Base-by-base conservation (phyloP, 768 basidiomycete genomes). In the Phallus indusiatus region DNA sequence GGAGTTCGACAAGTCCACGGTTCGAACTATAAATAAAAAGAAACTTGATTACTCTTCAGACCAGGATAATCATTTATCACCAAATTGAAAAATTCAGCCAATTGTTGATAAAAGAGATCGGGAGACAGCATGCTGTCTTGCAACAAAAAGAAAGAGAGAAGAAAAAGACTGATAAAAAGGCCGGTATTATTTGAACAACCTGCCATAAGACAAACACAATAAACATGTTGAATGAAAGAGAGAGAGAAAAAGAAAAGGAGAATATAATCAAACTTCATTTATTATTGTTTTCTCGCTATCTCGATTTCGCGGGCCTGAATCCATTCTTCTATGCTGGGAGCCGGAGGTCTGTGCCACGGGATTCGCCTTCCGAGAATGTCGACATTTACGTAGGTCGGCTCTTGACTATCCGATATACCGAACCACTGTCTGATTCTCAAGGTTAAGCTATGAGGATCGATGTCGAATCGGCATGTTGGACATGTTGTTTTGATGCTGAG, bases 401-500 rank as follows among this genome's bases (percentile, higher is more conserved):
- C 57, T 36, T 52, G 57, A 21, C 16, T 36, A n/a, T 51, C 57
- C 21, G 28, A 22, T 48, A 24, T 35, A 36, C 36, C 35, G 7
- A 51, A 42, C 57, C 57, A 59, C 12, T 21, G 57, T 53, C 57
- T 33, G 2, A 59, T 35, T 22, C 57, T 59, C 8, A 59, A 51
- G 12, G 57, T 59, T 20, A 59, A 46, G 20, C 57, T 59, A 28
- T 59, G 57, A 6, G 57, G 57, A 42, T 59, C 57, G 18, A 59
- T 51, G 33, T 59, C 57, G 50, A 59, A 49, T 35, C 57, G 4
- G 20, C 57, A 60, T 12, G 59, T 60, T 2, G 59, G 59, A 60
- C 59, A 60, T 1, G 59, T 60, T 11, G 59, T 60, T 33, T 60
- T 60, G 28, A 60, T 47, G 33, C 59, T 42, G 7, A 60, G 54